phyloP scores from a whole-genome alignment of 805 yeast genomes.

The Myxozyma udenii region DNA sequence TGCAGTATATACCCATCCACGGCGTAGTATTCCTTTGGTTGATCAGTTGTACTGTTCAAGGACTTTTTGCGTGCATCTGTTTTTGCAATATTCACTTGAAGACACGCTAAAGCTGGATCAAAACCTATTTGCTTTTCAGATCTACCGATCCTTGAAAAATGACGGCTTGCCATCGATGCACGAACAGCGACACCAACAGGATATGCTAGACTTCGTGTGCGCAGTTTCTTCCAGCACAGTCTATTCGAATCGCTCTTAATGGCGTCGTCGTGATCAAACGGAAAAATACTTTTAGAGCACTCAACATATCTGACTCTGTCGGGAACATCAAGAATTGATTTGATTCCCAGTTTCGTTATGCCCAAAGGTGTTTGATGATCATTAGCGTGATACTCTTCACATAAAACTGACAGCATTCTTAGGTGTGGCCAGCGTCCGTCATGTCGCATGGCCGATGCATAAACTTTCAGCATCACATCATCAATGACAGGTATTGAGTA shows the following conservation, averaged over 20 bases:
- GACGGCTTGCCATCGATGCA: too few relatives aligned
- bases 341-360: conserved; percentile 1
- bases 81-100: neutral
- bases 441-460: conserved; percentile 4
- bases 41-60: neutral
- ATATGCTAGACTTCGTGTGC: too few relatives aligned
- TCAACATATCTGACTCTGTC: conserved; percentile 10
- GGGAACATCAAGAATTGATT: neutral
- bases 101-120: too few relatives aligned
- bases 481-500: neutral
- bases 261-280: too few relatives aligned
- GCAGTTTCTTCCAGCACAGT: too few relatives aligned
- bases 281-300: neutral
- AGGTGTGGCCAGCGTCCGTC: conserved; percentile 9
- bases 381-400: neutral
- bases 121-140: too few relatives aligned
- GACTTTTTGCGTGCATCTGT: neutral
- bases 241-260: too few relatives aligned
- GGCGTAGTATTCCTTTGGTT: too few relatives aligned
- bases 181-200: too few relatives aligned
- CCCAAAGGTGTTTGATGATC: neutral
- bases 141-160: too few relatives aligned
- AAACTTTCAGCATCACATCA: conserved; percentile 1
- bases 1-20: too few relatives aligned
- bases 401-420: conserved; percentile 1